Conservation (phyloP, 495 filamentous ascomycete genomes). For the Penicillium coffeae region DNA sequence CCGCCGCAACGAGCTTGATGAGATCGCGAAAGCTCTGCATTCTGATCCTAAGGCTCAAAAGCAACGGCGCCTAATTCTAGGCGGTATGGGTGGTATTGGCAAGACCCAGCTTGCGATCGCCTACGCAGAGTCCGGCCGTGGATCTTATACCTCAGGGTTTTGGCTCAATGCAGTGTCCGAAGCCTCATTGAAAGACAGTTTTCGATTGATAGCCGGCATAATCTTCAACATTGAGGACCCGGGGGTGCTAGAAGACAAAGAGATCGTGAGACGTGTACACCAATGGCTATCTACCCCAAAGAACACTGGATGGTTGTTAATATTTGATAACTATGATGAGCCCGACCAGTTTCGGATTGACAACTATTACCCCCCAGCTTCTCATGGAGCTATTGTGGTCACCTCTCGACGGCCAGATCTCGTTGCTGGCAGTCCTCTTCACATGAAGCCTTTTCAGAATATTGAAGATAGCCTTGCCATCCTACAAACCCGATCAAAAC, state of each 20-base stretch:
- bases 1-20: conserved; percentile 2
- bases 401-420: too few relatives aligned
- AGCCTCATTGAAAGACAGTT: conserved; percentile 12
- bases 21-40: background rate
- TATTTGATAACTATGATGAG: too few relatives aligned
- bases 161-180: conserved; percentile 10
- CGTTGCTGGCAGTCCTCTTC: too few relatives aligned
- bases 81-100: conserved; percentile 10
- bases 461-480: too few relatives aligned
- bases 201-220: conserved; percentile 3
- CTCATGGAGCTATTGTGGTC: too few relatives aligned
- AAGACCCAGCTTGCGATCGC: conserved; percentile 16
- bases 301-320: too few relatives aligned
- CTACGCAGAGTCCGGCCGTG: background rate
- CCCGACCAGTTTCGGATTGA: too few relatives aligned
- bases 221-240: conserved; percentile 1
- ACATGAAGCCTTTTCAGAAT: too few relatives aligned
- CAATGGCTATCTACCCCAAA: too few relatives aligned
- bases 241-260: background rate
- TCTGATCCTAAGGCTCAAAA: background rate
- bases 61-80: conserved; percentile 4
- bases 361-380: too few relatives aligned
- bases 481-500: too few relatives aligned
- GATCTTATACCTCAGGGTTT: conserved; percentile 5
- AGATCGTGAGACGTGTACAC: background rate